Evolutionary conservation across 768 basidiomycete genomes (phyloP).

Genomic region (Multifurca ochricompacta): DNA sequence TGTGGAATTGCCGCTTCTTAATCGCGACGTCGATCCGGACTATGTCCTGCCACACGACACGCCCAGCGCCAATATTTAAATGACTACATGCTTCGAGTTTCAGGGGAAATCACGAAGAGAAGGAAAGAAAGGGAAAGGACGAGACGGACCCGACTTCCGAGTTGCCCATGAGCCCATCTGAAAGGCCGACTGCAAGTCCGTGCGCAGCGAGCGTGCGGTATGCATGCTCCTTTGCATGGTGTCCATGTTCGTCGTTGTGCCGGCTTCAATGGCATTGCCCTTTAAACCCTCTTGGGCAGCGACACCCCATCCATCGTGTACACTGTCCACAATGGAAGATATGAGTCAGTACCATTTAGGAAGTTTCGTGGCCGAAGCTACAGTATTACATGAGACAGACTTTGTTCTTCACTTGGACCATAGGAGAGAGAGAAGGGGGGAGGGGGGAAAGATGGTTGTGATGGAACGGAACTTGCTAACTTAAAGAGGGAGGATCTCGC

Average conservation of each 20-base stretch:
- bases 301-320: constrained; percentile 97
- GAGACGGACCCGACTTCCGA: constrained; percentile 85
- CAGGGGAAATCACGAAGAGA: not conserved
- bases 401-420: constrained; percentile 69
- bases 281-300: constrained; percentile 58
- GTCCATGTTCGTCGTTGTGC: constrained; percentile 84
- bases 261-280: constrained; percentile 86
- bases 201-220: constrained; percentile 72
- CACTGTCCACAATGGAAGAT: constrained; percentile 36
- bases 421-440: constrained; percentile 15
- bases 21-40: constrained; percentile 91
- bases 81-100: constrained; percentile 44
- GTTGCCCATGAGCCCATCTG: constrained; percentile 95
- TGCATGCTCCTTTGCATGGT: constrained; percentile 69
- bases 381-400: constrained; percentile 77
- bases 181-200: constrained; percentile 87
- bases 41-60: constrained; percentile 97
- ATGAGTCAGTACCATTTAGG: not conserved
- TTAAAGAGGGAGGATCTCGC: no score
- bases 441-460: not conserved
- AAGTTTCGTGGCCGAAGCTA: not conserved
- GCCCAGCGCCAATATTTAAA: constrained; percentile 90
- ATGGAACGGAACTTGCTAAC: no score
- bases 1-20: constrained; percentile 81
- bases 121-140: constrained; percentile 2